Conservation (phyloP, 2,329 filamentous ascomycete genomes). For the Sporothrix pallida region DNA sequence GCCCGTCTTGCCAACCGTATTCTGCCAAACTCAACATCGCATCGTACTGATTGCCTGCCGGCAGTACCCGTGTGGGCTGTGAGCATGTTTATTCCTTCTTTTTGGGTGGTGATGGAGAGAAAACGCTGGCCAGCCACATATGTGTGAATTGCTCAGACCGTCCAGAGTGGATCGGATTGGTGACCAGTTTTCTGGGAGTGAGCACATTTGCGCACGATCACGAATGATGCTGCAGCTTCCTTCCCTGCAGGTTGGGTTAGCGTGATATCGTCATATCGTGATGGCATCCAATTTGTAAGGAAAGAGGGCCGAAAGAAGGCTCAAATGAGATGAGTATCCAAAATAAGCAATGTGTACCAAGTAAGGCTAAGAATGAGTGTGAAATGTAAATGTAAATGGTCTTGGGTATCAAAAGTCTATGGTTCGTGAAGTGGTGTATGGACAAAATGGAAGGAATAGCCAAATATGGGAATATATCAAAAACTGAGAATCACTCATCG, state of each 20-base stretch:
- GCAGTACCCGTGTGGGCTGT: neutral
- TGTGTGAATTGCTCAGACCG: too few relatives aligned
- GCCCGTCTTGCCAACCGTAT: too few relatives aligned
- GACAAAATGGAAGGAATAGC: neutral
- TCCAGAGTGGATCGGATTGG: slow-evolving; percentile 6
- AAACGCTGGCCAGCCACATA: neutral
- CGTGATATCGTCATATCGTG: neutral
- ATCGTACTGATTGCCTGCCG: neutral
- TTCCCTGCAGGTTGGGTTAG: neutral
- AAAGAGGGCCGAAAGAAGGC: too few relatives aligned
- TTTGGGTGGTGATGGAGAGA: neutral
- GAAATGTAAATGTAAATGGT: neutral
- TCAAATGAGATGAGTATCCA: too few relatives aligned
- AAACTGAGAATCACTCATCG: neutral
- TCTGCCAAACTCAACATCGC: neutral
- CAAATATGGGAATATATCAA: neutral
- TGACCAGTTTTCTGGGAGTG: neutral
- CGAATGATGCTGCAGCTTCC: neutral
- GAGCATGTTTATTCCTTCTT: slow-evolving; percentile 18
- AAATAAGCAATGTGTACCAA: neutral
- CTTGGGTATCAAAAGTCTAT: slow-evolving; percentile 23
- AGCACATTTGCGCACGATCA: slow-evolving; percentile 23
- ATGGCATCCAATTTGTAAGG: neutral
- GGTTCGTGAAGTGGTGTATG: neutral
- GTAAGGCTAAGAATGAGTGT: neutral